These are phyloP conservation scores for Adenanthera pavonina DNA, from an alignment of 306 rosid species.

Conservation along the genomic window DNA sequence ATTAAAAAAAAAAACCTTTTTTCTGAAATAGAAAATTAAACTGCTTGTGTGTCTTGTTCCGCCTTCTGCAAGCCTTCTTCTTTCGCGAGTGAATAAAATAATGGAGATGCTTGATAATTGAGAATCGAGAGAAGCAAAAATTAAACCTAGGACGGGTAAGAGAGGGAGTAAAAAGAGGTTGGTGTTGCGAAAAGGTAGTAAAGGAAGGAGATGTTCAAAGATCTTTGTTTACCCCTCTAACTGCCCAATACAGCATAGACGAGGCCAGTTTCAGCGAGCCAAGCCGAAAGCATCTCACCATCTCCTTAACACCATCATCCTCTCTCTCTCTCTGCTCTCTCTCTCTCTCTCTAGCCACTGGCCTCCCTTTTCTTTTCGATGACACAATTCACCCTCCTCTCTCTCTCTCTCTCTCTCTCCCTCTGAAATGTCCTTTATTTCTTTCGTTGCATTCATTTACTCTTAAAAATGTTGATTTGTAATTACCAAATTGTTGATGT, in stretches of 20 bases:
- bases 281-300: conserved; percentile 47
- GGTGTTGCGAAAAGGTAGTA: conserved; percentile 47
- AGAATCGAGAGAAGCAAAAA: conserved; percentile 30
- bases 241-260: conserved; percentile 76
- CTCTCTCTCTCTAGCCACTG: conserved; percentile 55
- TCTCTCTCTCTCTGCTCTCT: conserved; percentile 35
- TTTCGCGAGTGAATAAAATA: conserved; percentile 11
- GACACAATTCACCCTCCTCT: conserved; percentile 34
- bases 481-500: background rate
- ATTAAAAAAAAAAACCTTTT: background rate
- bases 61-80: background rate
- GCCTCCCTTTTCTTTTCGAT: conserved; percentile 53
- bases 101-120: conserved; percentile 11
- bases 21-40: conserved; percentile 32
- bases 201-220: conserved; percentile 51
- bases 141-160: conserved; percentile 46
- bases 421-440: conserved; percentile 3
- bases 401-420: conserved; percentile 14
- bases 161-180: conserved; percentile 26
- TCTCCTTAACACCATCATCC: conserved; percentile 31
- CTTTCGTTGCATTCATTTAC: background rate
- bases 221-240: conserved; percentile 52
- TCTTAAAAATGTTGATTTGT: background rate
- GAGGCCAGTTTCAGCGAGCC: conserved; percentile 63
- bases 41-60: background rate